Evolutionary conservation across 768 basidiomycete genomes (phyloP), one percentile per base, ranked within the genome.

Genomic region (Suillus placidus): DNA sequence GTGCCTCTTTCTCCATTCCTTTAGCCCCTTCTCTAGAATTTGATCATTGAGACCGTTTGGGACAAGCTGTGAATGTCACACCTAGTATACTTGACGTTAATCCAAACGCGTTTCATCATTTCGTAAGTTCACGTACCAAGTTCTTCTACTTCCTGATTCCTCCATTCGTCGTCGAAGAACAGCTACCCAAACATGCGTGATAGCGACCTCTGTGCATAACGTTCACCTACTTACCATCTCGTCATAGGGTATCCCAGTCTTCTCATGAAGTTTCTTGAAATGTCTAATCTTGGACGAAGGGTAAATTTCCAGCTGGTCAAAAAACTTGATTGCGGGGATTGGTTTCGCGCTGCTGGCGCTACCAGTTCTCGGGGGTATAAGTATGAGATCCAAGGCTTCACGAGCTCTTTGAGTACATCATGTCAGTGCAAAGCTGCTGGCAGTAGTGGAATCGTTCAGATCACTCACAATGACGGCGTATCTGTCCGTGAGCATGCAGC

Each of bases 261-360:
- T 83, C 57, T 85, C 78, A 72, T 93, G 89, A 30, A 95, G 71
- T 55, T 84, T 82, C 73, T 85, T 87, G 80, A 96, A 96, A 72
- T 95, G 94, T 5, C 84, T 83, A 20, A 94, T 78, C 78, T 96
- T 95, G 30, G 93, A 93, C 18, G 91, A 88, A 32, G 90, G 90
- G 72, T 90, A 93, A 75, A 93, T 91, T 71, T 93, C 90, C 54
- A 86, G 68, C 65, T 92, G 84, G 71, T 90, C 85, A 71, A 93
- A 91, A 68, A 87, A 89, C 38, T 82, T 75, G 62, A 84, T 80
- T 0, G 90, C 91, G 20, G 84, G 77, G 16, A 73, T 79, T 0
- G 81, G 75, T 7, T 74, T 69, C 1, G 68, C 74, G 40, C 68
- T 71, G 51, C 63, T 67, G 18, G 61, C 30, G 2, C 37, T 52